Evolutionary conservation across 2,329 filamentous ascomycete genomes (phyloP), one percentile per base, ranked within the genome.

Genomic region (Botrytis aclada): DNA sequence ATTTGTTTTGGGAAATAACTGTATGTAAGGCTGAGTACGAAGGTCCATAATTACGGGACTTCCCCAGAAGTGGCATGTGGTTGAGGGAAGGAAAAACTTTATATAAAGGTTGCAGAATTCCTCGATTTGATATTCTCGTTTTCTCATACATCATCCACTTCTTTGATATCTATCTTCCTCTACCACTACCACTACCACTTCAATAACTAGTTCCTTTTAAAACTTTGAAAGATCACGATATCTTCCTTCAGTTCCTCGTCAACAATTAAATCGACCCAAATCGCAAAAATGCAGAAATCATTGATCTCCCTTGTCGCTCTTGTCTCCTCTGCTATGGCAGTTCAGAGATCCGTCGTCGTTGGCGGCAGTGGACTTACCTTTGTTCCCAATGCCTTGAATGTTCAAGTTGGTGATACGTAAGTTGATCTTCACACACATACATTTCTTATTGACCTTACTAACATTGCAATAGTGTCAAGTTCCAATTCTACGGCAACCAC

Each of bases 341-440:
- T 75, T 58, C 84, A 79, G 14, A 86, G 90, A 54, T 89, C 92
- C 78, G 87, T 91, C 73, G 88, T 93, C 71, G 87, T 88, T 75
- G 92, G 94, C 72, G 87, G 88, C 75, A 75, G 73, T n/a, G 54
- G 41, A 20, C 41, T 92, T 74, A 86, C 84, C 74, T 95, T 89
- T 85, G 88, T 83, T 75, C 93, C 93, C 51, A 85, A 91, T 77
- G 89, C 87, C 79, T 81, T 95, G 80, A 85, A 84, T 76, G 92
- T 90, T 54, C 81, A 83, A 32, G 82, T 85, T 4, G 93, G 93
- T 75, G 85, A 87, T 60, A 22, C 22, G 70, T 72, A 51, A 1
- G 70, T 72, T 32, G 1, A 34, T 77, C 86, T 89, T 6, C 4
- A 9, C 83, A 85, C 92, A 18, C 88, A 90, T 82, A 18, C 88